phyloP scores from a whole-genome alignment of 148 eudicot genomes.

The Rhododendron kiyosumense region DNA sequence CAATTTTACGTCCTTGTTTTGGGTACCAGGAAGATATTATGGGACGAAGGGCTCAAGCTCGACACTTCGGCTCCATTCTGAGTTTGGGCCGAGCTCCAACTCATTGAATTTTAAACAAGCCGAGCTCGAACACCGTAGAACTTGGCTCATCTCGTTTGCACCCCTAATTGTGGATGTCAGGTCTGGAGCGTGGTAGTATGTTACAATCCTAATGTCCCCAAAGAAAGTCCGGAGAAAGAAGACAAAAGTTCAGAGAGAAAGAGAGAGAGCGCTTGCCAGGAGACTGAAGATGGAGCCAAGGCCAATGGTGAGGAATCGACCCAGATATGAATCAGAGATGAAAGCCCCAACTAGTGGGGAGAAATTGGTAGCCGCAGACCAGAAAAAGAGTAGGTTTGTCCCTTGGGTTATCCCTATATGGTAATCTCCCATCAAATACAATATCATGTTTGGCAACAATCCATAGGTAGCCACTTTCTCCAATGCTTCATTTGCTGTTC shows the following conservation, averaged over 20 bases:
- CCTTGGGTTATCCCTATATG: slow-evolving; percentile 51
- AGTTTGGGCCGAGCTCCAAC: not conserved
- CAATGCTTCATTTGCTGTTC: slow-evolving; percentile 71
- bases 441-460: slow-evolving; percentile 69
- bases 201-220: too few species aligned
- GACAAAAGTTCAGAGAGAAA: not conserved
- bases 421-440: slow-evolving; percentile 67
- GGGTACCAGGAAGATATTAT: too few species aligned
- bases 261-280: slow-evolving; percentile 34
- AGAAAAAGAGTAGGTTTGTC: slow-evolving; percentile 46
- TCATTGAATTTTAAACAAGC: not conserved
- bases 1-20: too few species aligned
- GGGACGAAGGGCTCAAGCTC: not conserved
- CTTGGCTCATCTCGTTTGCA: not conserved
- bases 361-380: slow-evolving; percentile 76
- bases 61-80: not conserved
- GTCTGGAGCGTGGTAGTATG: not conserved
- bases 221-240: not conserved
- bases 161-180: not conserved
- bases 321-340: slow-evolving; percentile 68
- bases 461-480: slow-evolving; percentile 91
- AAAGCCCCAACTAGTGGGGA: slow-evolving; percentile 68
- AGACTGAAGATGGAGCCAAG: slow-evolving; percentile 56
- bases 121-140: not conserved
- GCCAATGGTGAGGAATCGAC: slow-evolving; percentile 75